Percentiles rank a stretch among this genome's conserved stretches.
Conservation (phyloP, 495 filamentous ascomycete genomes). For the Thozetella sp. region DNA sequence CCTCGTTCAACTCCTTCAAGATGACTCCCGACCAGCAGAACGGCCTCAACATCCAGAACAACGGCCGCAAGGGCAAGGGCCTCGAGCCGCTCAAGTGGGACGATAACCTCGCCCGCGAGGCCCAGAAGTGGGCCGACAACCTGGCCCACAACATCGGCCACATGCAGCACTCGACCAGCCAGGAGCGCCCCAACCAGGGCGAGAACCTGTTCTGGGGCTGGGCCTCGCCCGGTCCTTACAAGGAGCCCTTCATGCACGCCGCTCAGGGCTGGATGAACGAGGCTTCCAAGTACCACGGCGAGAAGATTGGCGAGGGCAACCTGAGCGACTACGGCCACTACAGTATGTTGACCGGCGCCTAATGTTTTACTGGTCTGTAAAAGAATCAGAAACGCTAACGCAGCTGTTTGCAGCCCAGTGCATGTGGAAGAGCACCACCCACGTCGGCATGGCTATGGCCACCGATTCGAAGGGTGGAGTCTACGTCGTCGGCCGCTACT, state of each 20-base stretch:
- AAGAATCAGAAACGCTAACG: constrained; percentile 2
- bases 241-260: background rate
- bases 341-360: constrained; percentile 16
- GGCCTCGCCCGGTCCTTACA: background rate
- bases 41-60: constrained; percentile 29
- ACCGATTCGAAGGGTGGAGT: constrained; percentile 26
- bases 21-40: constrained; percentile 20
- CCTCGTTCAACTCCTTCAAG: too few species aligned
- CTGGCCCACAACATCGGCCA: constrained; percentile 23
- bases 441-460: constrained; percentile 34
- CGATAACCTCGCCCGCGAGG: constrained; percentile 27
- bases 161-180: constrained; percentile 30
- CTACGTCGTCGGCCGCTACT: constrained; percentile 39
- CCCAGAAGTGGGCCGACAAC: constrained; percentile 28
- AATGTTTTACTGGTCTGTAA: background rate
- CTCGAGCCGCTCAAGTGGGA: constrained; percentile 31
- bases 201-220: constrained; percentile 38
- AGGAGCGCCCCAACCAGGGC: constrained; percentile 30
- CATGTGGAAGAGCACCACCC: constrained; percentile 37
- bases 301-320: constrained; percentile 36
- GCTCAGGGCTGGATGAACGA: constrained; percentile 16
- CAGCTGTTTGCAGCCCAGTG: constrained; percentile 29
- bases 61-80: constrained; percentile 24
- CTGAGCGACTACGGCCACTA: constrained; percentile 36
- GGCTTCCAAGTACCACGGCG: constrained; percentile 33